Conservation (phyloP, 192 early-diverging fungal species). For the Coemansia sp. region DNA sequence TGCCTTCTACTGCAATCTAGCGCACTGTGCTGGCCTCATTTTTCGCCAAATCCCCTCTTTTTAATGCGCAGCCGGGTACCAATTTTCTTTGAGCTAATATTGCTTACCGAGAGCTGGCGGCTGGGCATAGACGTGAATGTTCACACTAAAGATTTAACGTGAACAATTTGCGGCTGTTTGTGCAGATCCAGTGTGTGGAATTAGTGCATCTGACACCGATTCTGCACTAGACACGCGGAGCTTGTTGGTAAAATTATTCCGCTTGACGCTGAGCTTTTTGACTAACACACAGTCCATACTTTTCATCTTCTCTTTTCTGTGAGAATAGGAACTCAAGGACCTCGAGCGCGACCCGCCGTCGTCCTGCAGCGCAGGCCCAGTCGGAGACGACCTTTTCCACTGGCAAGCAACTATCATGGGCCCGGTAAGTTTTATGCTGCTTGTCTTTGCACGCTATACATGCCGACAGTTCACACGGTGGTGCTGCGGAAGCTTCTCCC, state of each 20-base stretch:
- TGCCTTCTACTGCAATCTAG: slow-evolving; percentile 1
- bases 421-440: slow-evolving; percentile 59
- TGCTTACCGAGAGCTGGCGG: too few species aligned
- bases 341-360: slow-evolving; percentile 96
- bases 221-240: background rate
- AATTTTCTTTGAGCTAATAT: background rate
- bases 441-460: slow-evolving; percentile 10
- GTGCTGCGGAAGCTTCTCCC: too few species aligned
- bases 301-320: background rate
- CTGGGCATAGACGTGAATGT: too few species aligned
- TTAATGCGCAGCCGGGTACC: background rate
- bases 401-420: slow-evolving; percentile 99
- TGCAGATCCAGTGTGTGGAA: background rate
- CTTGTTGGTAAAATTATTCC: background rate
- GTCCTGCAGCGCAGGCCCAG: slow-evolving; percentile 95
- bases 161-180: background rate
- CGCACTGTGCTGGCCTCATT: background rate
- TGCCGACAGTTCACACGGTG: background rate
- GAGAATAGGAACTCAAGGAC: slow-evolving; percentile 83
- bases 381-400: slow-evolving; percentile 88
- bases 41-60: background rate
- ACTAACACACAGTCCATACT: background rate
- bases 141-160: too few species aligned
- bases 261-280: background rate
- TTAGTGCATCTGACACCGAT: background rate